Conservation (phyloP, 164 flowering plant genomes). For the Kalanchoe fedtschenkoi region DNA sequence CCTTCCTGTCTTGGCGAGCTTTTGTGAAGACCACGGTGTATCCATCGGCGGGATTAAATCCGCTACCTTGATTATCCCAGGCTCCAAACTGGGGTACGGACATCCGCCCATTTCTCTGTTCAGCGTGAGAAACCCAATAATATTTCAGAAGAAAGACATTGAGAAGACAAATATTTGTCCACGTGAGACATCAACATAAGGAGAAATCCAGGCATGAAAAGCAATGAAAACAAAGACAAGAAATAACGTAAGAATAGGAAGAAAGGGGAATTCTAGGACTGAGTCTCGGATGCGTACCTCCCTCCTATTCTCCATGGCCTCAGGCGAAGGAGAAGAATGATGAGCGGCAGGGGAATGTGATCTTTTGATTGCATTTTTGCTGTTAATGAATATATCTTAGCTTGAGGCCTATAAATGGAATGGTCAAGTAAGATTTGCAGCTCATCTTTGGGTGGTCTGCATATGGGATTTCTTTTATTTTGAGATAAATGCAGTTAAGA, state of each 20-base stretch:
- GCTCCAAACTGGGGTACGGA: slow-evolving; percentile 1
- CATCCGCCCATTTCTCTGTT: slow-evolving; percentile 2
- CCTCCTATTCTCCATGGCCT: background rate
- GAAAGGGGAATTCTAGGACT: background rate
- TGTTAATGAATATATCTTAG: background rate
- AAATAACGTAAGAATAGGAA: background rate
- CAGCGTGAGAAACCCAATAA: no score
- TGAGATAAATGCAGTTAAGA: background rate
- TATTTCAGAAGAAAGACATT: no score
- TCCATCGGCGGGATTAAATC: slow-evolving; percentile 2
- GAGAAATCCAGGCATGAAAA: background rate
- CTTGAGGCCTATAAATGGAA: background rate
- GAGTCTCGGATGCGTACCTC: background rate
- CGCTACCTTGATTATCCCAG: slow-evolving; percentile 1
- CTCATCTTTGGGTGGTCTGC: no score
- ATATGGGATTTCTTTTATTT: background rate
- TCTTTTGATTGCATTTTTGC: background rate
- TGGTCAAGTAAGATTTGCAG: background rate
- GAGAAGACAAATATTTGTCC: no score
- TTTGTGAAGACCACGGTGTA: slow-evolving; percentile 1
- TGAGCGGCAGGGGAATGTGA: background rate
- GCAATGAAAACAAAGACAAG: background rate
- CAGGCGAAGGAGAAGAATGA: background rate
- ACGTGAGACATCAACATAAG: background rate
- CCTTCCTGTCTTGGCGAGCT: background rate